Percentiles rank a stretch among this genome's conserved stretches.
Evolutionary conservation across 108 stramenopile species (phyloP).

Genomic region (Conticribra weissflogii): DNA sequence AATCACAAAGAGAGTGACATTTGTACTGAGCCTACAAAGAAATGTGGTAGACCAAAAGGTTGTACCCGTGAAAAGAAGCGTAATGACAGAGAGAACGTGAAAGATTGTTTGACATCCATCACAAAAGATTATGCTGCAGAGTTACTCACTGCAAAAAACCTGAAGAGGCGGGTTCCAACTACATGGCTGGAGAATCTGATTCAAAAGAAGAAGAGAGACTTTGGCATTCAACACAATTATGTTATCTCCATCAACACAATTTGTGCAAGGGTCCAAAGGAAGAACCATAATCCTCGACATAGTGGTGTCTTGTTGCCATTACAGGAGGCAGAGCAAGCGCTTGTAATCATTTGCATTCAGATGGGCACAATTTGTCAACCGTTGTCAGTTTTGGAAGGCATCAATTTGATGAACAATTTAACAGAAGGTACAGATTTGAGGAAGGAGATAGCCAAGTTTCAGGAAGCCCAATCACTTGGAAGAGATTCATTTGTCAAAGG

Average conservation of each 20-base stretch:
- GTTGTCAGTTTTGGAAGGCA: background rate
- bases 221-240: background rate
- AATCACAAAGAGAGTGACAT: too few relatives aligned
- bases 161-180: background rate
- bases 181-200: background rate
- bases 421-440: background rate
- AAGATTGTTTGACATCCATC: background rate
- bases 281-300: background rate
- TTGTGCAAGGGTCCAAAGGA: background rate
- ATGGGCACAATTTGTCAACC: background rate
- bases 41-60: too few relatives aligned
- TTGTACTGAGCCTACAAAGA: too few relatives aligned
- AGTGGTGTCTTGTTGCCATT: background rate
- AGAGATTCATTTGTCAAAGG: background rate
- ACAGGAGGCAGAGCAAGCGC: background rate
- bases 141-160: background rate
- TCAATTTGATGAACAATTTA: background rate
- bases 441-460: background rate
- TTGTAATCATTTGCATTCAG: background rate
- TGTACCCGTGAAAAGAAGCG: too few relatives aligned
- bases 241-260: background rate
- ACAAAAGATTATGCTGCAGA: conserved; percentile 3
- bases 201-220: background rate
- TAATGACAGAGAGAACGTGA: too few relatives aligned
- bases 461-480: background rate